Evolutionary conservation across 768 basidiomycete genomes (phyloP), one percentile per base, ranked within the genome.

Genomic region (Arthromyces matolae): DNA sequence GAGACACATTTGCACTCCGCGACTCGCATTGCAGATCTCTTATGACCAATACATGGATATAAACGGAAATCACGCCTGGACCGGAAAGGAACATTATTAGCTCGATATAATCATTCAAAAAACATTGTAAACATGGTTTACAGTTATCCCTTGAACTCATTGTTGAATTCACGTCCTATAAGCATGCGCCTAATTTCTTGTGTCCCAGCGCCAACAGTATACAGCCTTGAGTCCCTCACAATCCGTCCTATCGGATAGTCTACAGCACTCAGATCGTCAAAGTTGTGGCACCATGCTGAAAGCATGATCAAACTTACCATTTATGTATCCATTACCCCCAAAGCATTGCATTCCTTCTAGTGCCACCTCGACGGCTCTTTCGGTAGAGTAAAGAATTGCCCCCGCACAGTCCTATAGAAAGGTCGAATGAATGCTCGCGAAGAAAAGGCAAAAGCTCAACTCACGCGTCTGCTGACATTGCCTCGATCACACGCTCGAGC

Each of bases 261-360:
- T 93, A 57, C 24, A 39, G 18, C 36, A 29, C n/a, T 34, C 45
- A 7, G 34, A 25, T 22, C 41, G 42, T 43, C 16, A 35, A 36
- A 29, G 49, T 19, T 4, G 13, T 31, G 20, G 14, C 24, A 40
- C 18, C 28, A n/a, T 33, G n/a, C 5, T 19, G 4, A 16, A 42
- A 52, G 35, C 32, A 52, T 45, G 43, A 51, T 48, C 48, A 40
- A 48, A 42, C 24, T 54, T 44, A 87, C 91, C 91, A 54, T 95
- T 95, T 65, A 93, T 93, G 64, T 95, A 97, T 10, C 93, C 94
- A 61, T 96, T 96, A 6, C 94, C 93, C 41, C 93, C 93, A 34
- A 95, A 72, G 60, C 90, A 93, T 59, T 95, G 93, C 86, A 93
- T 92, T 8, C 81, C 89, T 60, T 94, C 93, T 58, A 90, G 68